These are phyloP conservation scores for Chalciporus pseudorubinellus DNA, from an alignment of 768 basidiomycete genomes.

Conservation along the genomic window DNA sequence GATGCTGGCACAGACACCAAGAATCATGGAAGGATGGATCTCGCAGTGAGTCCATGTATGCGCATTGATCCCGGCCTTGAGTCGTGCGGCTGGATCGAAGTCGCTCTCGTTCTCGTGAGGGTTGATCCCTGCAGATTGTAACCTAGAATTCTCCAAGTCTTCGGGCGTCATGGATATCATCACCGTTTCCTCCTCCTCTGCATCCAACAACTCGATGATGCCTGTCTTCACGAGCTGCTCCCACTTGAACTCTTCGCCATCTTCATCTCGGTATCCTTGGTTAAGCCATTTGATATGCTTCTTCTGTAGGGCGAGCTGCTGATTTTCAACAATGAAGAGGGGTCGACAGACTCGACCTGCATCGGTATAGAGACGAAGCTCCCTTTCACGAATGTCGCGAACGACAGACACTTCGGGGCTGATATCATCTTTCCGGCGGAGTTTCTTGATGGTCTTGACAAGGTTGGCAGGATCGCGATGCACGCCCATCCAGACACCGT, in stretches of 20 bases:
- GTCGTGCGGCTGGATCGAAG: conserved; percentile 82
- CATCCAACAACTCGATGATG: conserved; percentile 91
- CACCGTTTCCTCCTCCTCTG: conserved; percentile 98
- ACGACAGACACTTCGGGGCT: conserved; percentile 96
- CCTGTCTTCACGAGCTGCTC: conserved; percentile 81
- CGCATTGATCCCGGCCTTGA: conserved; percentile 80
- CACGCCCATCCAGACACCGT: conserved; percentile 99
- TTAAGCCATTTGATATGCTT: conserved; percentile 76
- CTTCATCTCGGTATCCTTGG: conserved; percentile 55
- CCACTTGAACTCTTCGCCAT: conserved; percentile 73
- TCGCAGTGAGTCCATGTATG: conserved; percentile 99
- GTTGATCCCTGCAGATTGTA: conserved; percentile 59
- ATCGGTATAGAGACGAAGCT: conserved; percentile 92
- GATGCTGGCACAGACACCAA: conserved; percentile 97
- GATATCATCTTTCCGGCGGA: conserved; percentile 92
- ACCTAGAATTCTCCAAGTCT: conserved; percentile 82
- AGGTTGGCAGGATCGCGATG: conserved; percentile 93
- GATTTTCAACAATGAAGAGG: conserved; percentile 93
- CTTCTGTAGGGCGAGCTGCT: conserved; percentile 80
- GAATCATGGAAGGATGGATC: conserved; percentile 98
- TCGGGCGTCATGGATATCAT: conserved; percentile 99
- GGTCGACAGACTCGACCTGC: conserved; percentile 97
- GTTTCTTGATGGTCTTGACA: conserved; percentile 88
- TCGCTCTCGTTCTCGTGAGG: conserved; percentile 61
- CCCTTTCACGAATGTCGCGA: conserved; percentile 94